These are phyloP conservation scores for Colletotrichum musicola DNA, from an alignment of 2,329 filamentous ascomycete genomes.

Conservation along the genomic window DNA sequence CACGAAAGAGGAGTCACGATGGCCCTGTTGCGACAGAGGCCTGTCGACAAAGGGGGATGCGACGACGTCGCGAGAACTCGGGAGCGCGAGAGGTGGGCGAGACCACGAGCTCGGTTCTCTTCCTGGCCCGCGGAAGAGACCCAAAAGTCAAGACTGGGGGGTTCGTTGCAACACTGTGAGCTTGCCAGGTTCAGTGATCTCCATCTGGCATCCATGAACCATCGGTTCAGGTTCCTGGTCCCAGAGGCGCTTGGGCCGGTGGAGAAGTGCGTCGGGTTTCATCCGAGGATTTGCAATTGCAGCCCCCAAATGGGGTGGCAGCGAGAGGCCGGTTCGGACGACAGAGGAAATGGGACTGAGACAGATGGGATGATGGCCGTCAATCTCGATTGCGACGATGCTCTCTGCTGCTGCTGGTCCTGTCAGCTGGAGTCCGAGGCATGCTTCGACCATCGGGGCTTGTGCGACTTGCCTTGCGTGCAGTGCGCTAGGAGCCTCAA, in stretches of 20 bases:
- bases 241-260: conserved; percentile 12
- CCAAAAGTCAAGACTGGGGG: neutral
- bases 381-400: neutral
- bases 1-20: conserved; percentile 19
- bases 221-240: conserved; percentile 19
- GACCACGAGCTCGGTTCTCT: conserved; percentile 15
- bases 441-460: no score
- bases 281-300: conserved; percentile 32
- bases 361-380: conserved; percentile 24
- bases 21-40: conserved; percentile 30
- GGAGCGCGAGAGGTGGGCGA: conserved; percentile 8
- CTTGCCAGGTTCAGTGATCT: conserved; percentile 23
- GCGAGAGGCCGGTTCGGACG: conserved; percentile 18
- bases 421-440: no score
- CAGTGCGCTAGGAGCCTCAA: neutral
- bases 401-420: neutral
- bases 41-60: conserved; percentile 27
- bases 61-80: conserved; percentile 4
- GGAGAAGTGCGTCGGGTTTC: conserved; percentile 25
- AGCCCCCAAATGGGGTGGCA: conserved; percentile 16
- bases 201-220: conserved; percentile 17
- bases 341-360: conserved; percentile 15
- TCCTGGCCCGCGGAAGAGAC: neutral
- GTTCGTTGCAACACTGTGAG: neutral
- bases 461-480: no score